A percentile compares a stretch with the other conserved stretches of the same genome.
These are phyloP conservation scores for Thelonectria olida DNA, from an alignment of 2,329 filamentous ascomycete species.

Conservation along the genomic window DNA sequence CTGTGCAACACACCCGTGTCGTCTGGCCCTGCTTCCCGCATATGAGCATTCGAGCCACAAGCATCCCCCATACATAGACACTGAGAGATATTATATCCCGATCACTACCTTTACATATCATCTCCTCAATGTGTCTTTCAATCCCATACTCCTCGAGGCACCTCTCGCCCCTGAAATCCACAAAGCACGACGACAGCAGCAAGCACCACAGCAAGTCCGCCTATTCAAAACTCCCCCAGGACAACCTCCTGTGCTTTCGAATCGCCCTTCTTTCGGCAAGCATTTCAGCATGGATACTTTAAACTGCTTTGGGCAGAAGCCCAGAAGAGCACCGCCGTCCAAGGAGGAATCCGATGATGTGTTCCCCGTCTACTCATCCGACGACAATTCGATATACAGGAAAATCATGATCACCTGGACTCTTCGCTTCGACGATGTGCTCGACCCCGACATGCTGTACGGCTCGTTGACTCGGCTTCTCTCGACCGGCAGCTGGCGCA, in stretches of 20 bases:
- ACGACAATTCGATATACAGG: slow-evolving; percentile 38
- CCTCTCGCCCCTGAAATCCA: background rate
- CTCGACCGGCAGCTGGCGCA: slow-evolving; percentile 52
- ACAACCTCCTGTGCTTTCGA: background rate
- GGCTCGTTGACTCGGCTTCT: slow-evolving; percentile 9
- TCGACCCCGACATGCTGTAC: slow-evolving; percentile 50
- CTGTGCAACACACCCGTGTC: too few species aligned
- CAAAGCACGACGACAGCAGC: background rate
- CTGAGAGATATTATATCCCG: too few species aligned
- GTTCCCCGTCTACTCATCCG: slow-evolving; percentile 45
- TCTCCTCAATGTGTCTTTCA: background rate
- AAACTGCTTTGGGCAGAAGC: background rate
- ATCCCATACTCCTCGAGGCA: background rate
- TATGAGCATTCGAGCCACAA: too few species aligned
- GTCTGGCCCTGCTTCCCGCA: too few species aligned
- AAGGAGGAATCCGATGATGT: slow-evolving; percentile 32
- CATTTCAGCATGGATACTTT: slow-evolving; percentile 1
- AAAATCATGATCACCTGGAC: slow-evolving; percentile 40
- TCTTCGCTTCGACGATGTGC: slow-evolving; percentile 28
- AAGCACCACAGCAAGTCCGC: background rate
- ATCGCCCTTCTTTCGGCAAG: background rate
- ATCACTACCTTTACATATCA: too few species aligned
- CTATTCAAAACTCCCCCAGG: background rate
- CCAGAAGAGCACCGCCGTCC: background rate
- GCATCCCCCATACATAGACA: too few species aligned